Conservation (phyloP, 2,329 filamentous ascomycete genomes). For the Westerdykella ornata region DNA sequence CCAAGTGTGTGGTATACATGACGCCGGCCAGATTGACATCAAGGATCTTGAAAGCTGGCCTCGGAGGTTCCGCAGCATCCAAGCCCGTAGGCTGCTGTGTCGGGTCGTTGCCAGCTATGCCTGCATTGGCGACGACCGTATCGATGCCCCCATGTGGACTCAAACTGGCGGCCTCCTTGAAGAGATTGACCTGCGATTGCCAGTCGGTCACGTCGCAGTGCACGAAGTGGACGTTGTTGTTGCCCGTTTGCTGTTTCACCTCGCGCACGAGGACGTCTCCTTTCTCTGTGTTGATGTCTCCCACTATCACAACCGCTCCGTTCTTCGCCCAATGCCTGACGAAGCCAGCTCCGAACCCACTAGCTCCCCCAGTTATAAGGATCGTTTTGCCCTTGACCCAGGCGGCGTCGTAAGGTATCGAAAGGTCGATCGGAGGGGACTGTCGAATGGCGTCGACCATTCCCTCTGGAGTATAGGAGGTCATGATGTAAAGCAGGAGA, state of each 20-base stretch:
- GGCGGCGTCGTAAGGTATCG: constrained; percentile 28
- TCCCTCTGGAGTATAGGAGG: constrained; percentile 16
- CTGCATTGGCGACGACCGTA: constrained; percentile 61
- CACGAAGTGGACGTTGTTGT: constrained; percentile 49
- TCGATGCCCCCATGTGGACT: constrained; percentile 54
- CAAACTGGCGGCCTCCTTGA: constrained; percentile 51
- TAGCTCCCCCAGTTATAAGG: constrained; percentile 37
- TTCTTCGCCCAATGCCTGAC: constrained; percentile 33
- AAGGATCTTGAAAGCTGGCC: constrained; percentile 49
- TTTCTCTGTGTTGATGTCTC: constrained; percentile 52
- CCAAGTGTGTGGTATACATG: constrained; percentile 59
- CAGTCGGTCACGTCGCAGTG: constrained; percentile 61
- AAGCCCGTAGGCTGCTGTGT: constrained; percentile 47
- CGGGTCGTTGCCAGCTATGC: constrained; percentile 44
- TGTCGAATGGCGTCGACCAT: constrained; percentile 24
- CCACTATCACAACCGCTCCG: constrained; percentile 55
- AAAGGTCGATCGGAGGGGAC: constrained; percentile 36
- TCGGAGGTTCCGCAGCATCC: constrained; percentile 41
- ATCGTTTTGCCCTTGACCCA: constrained; percentile 37
- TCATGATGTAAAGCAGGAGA: constrained; percentile 11
- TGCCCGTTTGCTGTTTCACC: constrained; percentile 41
- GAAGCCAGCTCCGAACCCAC: constrained; percentile 37
- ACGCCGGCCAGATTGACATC: constrained; percentile 60
- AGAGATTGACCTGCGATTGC: constrained; percentile 57
- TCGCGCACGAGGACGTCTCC: constrained; percentile 52